Evolutionary conservation across 2,329 filamentous ascomycete genomes (phyloP).

Genomic region (Plectosphaerella cucumerina): DNA sequence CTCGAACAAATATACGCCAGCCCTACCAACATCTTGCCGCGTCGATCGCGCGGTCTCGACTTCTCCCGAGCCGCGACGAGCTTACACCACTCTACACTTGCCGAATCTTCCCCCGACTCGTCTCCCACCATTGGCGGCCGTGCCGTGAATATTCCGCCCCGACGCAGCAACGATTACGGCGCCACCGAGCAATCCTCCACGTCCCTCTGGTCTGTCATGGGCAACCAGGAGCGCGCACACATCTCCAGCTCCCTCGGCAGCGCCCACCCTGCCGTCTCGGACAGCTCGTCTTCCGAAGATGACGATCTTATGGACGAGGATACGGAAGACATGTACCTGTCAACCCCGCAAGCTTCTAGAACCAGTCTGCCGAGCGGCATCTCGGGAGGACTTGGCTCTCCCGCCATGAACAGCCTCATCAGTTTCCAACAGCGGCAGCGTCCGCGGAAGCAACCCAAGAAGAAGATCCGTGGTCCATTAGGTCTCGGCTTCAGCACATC

Average conservation of each 20-base stretch:
- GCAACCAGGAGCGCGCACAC: slow-evolving; percentile 63
- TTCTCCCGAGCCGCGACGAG: slow-evolving; percentile 92
- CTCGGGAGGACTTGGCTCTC: slow-evolving; percentile 47
- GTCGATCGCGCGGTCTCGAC: slow-evolving; percentile 85
- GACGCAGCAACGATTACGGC: slow-evolving; percentile 43
- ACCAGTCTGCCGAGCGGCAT: slow-evolving; percentile 43
- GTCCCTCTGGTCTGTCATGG: slow-evolving; percentile 68
- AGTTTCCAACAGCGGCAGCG: slow-evolving; percentile 79
- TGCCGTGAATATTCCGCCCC: slow-evolving; percentile 58
- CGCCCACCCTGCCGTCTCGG: slow-evolving; percentile 67
- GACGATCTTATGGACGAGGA: slow-evolving; percentile 69
- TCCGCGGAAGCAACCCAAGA: slow-evolving; percentile 63
- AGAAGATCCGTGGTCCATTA: slow-evolving; percentile 44
- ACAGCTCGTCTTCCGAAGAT: slow-evolving; percentile 72
- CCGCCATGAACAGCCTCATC: slow-evolving; percentile 70
- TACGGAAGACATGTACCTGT: slow-evolving; percentile 76
- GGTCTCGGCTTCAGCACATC: slow-evolving; percentile 47
- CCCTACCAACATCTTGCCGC: slow-evolving; percentile 80
- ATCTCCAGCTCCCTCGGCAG: slow-evolving; percentile 78
- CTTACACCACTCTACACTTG: slow-evolving; percentile 90
- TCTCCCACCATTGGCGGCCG: slow-evolving; percentile 76
- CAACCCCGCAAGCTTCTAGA: slow-evolving; percentile 74
- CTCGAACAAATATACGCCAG: slow-evolving; percentile 84
- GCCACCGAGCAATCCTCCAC: slow-evolving; percentile 62
- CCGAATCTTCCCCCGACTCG: slow-evolving; percentile 84